A percentile compares a stretch with the other conserved stretches of the same genome.
Evolutionary conservation across 202 grass and related monocot genomes (phyloP).

Genomic region (Saccharum hybrid): DNA sequence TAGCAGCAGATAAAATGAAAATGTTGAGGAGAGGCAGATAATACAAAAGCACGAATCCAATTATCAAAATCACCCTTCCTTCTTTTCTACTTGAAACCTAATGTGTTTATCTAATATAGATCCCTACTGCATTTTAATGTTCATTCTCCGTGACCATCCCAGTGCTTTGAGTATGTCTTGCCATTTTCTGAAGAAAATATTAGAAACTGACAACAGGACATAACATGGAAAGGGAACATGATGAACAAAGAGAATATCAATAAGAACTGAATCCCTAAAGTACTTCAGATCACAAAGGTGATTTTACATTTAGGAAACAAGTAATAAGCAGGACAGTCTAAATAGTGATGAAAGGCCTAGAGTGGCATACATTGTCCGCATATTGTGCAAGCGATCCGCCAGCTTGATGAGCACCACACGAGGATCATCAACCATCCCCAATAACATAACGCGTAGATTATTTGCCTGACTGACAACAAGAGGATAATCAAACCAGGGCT

Average conservation of each 20-base stretch:
- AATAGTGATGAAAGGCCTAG: constrained; percentile 36
- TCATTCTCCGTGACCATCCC: constrained; percentile 4
- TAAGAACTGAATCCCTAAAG: constrained; percentile 30
- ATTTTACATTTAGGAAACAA: constrained; percentile 33
- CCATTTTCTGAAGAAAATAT: constrained; percentile 23
- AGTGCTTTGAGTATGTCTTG: constrained; percentile 3
- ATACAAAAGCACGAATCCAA: constrained; percentile 9
- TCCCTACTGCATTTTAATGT: neutral
- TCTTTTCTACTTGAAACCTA: constrained; percentile 25
- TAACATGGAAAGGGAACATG: constrained; percentile 16
- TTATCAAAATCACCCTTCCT: constrained; percentile 30
- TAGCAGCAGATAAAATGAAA: constrained; percentile 16
- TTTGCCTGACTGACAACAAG: constrained; percentile 83
- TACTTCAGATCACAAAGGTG: constrained; percentile 11
- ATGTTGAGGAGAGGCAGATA: neutral
- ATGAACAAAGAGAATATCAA: constrained; percentile 4
- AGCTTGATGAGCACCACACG: constrained; percentile 98
- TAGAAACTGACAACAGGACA: constrained; percentile 25
- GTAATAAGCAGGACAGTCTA: constrained; percentile 39
- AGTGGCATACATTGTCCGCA: constrained; percentile 88
- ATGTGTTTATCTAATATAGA: constrained; percentile 30
- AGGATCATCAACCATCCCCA: constrained; percentile 99
- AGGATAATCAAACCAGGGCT: constrained; percentile 51
- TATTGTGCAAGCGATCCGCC: constrained; percentile 95
- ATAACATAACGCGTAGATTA: constrained; percentile 92